Percentiles rank a stretch among this genome's conserved stretches.
These are phyloP conservation scores for Chlorokybus atmophyticus DNA, from an alignment of 139 green algal genomes.

Conservation along the genomic window DNA sequence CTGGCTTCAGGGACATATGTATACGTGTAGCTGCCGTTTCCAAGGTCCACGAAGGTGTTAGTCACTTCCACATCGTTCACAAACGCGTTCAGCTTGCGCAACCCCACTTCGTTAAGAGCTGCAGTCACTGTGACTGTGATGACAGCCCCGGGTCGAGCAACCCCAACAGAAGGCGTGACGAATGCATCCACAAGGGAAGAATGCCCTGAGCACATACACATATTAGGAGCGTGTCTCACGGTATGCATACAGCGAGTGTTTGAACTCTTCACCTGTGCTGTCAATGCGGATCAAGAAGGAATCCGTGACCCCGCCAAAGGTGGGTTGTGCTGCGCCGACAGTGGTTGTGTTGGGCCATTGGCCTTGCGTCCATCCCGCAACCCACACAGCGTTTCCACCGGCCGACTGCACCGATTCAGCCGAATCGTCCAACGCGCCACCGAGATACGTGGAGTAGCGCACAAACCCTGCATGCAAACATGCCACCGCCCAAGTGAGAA, in stretches of 20 bases:
- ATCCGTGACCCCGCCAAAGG: too few species aligned
- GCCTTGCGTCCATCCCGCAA: background rate
- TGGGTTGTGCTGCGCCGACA: too few species aligned
- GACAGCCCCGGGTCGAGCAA: background rate
- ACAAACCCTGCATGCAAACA: too few species aligned
- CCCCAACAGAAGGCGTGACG: background rate
- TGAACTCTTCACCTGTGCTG: too few species aligned
- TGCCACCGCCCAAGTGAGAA: too few species aligned
- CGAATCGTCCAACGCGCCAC: background rate
- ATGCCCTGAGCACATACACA: too few species aligned
- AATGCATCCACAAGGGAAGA: too few species aligned
- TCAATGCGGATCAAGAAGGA: too few species aligned
- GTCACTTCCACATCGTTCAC: background rate
- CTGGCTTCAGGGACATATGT: background rate
- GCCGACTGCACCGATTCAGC: background rate
- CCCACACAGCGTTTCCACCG: background rate
- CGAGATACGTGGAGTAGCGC: background rate
- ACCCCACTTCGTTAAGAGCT: too few species aligned
- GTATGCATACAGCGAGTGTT: too few species aligned
- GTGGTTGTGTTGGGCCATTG: background rate
- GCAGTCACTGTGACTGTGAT: background rate
- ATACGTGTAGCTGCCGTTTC: background rate
- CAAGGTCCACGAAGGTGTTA: background rate
- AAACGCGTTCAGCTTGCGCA: background rate
- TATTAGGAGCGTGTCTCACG: too few species aligned